These are phyloP conservation scores for Clonostachys solani DNA, from an alignment of 2,329 filamentous ascomycete species.

Conservation along the genomic window DNA sequence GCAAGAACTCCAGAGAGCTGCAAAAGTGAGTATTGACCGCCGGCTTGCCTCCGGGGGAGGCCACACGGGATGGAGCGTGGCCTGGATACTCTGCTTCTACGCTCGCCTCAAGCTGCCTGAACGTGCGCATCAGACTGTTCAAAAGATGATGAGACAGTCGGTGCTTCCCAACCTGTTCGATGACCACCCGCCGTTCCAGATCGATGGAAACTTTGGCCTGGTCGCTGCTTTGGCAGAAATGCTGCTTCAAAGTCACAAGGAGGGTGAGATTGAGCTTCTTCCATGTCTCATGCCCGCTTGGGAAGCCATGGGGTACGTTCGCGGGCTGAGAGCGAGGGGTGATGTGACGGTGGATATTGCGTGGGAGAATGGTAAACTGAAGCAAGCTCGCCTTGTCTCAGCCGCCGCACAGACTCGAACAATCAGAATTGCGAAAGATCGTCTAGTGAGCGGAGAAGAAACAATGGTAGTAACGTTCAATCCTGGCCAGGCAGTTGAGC, in stretches of 20 bases:
- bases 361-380: constrained; percentile 1
- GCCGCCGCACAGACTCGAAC: not conserved
- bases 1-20: constrained; percentile 16
- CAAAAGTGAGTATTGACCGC: constrained; percentile 17
- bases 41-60: constrained; percentile 29
- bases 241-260: constrained; percentile 30
- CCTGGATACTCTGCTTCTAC: constrained; percentile 44
- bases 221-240: constrained; percentile 37
- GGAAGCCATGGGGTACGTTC: not conserved
- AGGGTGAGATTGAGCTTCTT: not conserved
- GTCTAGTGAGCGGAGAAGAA: not conserved
- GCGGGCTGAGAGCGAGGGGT: constrained; percentile 2
- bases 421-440: not conserved
- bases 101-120: constrained; percentile 29
- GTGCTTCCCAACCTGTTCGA: constrained; percentile 27
- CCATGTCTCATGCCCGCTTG: constrained; percentile 1
- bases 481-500: not conserved
- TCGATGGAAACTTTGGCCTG: constrained; percentile 45
- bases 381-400: not conserved
- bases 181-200: constrained; percentile 30
- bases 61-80: constrained; percentile 46
- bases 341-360: constrained; percentile 1
- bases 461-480: not conserved
- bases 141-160: not conserved
- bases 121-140: constrained; percentile 13